Evolutionary conservation across 495 filamentous ascomycete genomes (phyloP).

Genomic region (Hypoxylon lienhwacheense): DNA sequence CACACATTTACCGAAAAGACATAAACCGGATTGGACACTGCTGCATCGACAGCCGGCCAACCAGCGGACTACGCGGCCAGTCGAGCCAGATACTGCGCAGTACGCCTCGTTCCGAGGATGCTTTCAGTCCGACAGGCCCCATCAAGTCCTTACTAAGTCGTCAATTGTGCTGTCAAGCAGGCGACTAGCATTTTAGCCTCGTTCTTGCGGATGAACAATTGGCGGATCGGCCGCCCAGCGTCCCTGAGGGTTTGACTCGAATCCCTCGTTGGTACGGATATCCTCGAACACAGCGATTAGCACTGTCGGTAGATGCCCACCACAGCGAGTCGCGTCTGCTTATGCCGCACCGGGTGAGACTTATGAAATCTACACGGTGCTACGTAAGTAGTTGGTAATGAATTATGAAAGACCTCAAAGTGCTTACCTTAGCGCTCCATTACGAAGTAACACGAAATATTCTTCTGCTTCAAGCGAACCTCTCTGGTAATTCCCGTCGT

Average conservation of each 20-base stretch:
- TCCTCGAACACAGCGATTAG: constrained; percentile 14
- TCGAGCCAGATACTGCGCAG: constrained; percentile 12
- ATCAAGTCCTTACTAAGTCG: constrained; percentile 28
- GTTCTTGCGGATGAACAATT: constrained; percentile 29
- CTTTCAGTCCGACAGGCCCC: constrained; percentile 23
- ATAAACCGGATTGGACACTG: constrained; percentile 31
- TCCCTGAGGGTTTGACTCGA: constrained; percentile 28
- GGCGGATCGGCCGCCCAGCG: constrained; percentile 27
- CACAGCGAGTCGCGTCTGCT: constrained; percentile 7
- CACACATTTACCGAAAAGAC: constrained; percentile 1
- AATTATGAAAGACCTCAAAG: constrained; percentile 22
- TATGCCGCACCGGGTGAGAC: neutral
- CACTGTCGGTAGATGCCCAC: constrained; percentile 29
- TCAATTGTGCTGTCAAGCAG: constrained; percentile 27
- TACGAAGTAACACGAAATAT: constrained; percentile 1
- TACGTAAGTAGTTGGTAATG: constrained; percentile 2
- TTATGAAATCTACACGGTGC: constrained; percentile 20
- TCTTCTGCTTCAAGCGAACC: neutral
- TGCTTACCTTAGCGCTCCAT: no score
- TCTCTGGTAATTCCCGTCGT: neutral
- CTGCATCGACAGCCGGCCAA: constrained; percentile 23
- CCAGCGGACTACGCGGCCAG: constrained; percentile 7
- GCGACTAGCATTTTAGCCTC: constrained; percentile 5
- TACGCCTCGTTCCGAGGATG: constrained; percentile 8
- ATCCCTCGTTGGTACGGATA: constrained; percentile 12